Percentiles rank a stretch among this genome's conserved stretches.
Conservation (phyloP, 2,329 filamentous ascomycete genomes). For the Cladophialophora bantiana region DNA sequence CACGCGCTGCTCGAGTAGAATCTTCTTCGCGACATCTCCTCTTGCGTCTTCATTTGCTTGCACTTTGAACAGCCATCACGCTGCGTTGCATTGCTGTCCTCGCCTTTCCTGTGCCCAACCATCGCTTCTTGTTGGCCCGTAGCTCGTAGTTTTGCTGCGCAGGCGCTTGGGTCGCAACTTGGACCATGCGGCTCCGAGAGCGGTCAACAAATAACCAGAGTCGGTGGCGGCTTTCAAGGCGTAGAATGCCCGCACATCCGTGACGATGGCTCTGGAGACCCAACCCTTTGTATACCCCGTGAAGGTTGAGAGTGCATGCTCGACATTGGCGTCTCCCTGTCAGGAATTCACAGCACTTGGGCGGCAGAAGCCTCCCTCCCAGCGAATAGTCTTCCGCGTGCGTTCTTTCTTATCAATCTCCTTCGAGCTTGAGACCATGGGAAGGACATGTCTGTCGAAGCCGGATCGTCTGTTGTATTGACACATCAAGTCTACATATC, state of each 20-base stretch:
- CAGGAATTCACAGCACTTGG: not conserved
- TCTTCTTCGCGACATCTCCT: not conserved
- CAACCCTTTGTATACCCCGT: not conserved
- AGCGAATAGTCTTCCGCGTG: not conserved
- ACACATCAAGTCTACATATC: not conserved
- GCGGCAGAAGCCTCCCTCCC: not conserved
- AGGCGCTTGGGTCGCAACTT: not conserved
- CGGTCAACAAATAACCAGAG: not conserved
- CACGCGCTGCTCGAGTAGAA: not conserved
- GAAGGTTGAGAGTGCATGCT: not conserved
- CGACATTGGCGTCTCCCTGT: not conserved
- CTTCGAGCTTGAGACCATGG: not conserved
- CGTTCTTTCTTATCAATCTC: not conserved
- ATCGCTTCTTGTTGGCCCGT: not conserved
- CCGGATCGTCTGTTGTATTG: not conserved
- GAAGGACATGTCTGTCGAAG: not conserved
- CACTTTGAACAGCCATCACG: not conserved
- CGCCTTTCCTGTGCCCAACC: not conserved
- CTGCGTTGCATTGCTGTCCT: not conserved
- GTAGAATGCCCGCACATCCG: not conserved
- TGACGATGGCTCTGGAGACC: not conserved
- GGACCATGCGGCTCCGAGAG: not conserved
- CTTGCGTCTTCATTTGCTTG: not conserved
- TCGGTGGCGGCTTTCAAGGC: not conserved
- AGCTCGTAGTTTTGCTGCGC: not conserved